These are phyloP conservation scores for Trichoderma brevicompactum DNA, from an alignment of 2,329 filamentous ascomycete genomes.

Conservation along the genomic window DNA sequence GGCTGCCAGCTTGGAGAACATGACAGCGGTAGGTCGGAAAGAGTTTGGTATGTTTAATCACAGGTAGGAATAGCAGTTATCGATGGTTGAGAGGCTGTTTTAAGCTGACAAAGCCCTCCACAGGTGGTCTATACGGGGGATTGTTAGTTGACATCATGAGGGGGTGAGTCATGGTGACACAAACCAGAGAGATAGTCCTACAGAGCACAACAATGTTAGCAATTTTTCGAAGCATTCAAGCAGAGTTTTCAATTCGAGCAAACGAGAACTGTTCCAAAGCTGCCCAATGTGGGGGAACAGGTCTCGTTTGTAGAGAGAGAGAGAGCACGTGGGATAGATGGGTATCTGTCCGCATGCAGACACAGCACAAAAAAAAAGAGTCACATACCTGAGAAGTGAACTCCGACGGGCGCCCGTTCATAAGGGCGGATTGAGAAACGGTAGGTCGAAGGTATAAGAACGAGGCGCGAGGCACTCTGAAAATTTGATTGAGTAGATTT, in stretches of 20 bases:
- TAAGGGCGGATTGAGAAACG: slow-evolving; percentile 66
- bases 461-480: slow-evolving; percentile 32
- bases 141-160: slow-evolving; percentile 32
- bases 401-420: slow-evolving; percentile 82
- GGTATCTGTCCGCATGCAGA: background rate
- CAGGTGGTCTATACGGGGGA: slow-evolving; percentile 45
- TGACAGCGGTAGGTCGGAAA: no score
- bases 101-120: slow-evolving; percentile 48
- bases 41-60: background rate
- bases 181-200: slow-evolving; percentile 79
- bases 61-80: slow-evolving; percentile 5
- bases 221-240: background rate
- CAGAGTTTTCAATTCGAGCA: background rate
- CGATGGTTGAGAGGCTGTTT: slow-evolving; percentile 25
- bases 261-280: background rate
- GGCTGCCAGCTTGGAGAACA: slow-evolving; percentile 51
- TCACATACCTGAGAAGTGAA: slow-evolving; percentile 80
- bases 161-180: slow-evolving; percentile 52
- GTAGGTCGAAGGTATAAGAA: slow-evolving; percentile 31
- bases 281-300: background rate
- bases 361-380: slow-evolving; percentile 14
- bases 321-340: background rate
- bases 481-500: background rate
- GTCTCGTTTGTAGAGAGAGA: background rate
- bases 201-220: slow-evolving; percentile 28